Evolutionary conservation across 2,329 filamentous ascomycete genomes (phyloP), one percentile per base, ranked within the genome.

Genomic region (Monilinia laxa): DNA sequence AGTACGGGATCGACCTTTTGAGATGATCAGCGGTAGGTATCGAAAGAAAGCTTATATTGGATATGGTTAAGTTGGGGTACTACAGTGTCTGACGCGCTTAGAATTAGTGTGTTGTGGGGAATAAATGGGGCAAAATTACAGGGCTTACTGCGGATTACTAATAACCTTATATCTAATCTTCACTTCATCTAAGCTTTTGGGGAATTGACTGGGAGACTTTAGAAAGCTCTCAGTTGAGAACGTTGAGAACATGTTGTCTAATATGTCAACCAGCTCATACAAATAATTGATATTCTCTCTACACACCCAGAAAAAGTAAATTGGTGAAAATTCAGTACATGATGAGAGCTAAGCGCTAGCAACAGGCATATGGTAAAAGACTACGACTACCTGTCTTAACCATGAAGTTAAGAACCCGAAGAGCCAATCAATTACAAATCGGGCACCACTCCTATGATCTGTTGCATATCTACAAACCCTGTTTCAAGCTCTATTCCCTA

Each of bases 1-100:
- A 5, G 0, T n/a, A 1, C n/a, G 0, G 47, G n/a, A 9, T 16
- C 4, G 11, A 7, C 2, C 4, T 1, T 23, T 35, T 28, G 18
- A 12, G 10, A 7, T 9, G 23, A 52, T 25, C 4, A 52, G 49
- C 12, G 12, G 25, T 47, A 47, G 12, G 25, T 47, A 47, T 23
- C 2, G 2, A 20, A 14, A 47, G 18, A 18, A 59, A 47, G 18
- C 25, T 31, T 12, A 38, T 25, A 45, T 28, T 28, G 18, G 4
- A 58, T 28, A 47, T 28, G 40, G n/a, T 31, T 31, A 5, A 25
- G 18, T 14, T 51, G 49, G 49, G 49, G 45, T 11, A 35, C 31
- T 35, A 35, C 42, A 18, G 42, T 45, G 20, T 45, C 16, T 18
- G 42, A 18, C 7, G 10, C 10, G n/a, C 12, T n/a, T 51, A 51